Evolutionary conservation across 257 asterid species (phyloP), one percentile per base, ranked within the genome.

Genomic region (Gentiana straminea): DNA sequence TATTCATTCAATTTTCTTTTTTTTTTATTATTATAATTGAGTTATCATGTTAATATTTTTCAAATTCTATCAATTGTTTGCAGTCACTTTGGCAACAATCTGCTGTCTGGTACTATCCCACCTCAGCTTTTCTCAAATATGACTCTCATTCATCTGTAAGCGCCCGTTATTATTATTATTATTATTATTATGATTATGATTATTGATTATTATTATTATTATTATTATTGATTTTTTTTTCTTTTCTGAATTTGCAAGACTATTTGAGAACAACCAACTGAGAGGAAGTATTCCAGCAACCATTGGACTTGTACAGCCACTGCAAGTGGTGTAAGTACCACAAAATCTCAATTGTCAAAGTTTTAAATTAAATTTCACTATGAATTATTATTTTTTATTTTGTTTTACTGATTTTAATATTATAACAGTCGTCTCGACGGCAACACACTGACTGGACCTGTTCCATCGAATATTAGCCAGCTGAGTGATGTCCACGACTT

Each of bases 41-140:
- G 24, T 15, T 15, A 15, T 24, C 44, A 38, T 52, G n/a, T 46
- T 49, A 33, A 43, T 61, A 54, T 33, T 41, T 41, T 41, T 5
- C 7, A 13, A 61, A 58, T 41, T 41, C 7, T 6, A 41, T 8
- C 59, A 15, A 33, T 33, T 45, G 48, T 55, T 55, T 74, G 73
- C 80, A 92, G 98, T 80, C 95, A 92, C 70, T 79, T 88, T 50
- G 98, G 97, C 58, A 76, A 69, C 52, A 92, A 92, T 65, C 73
- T 55, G 72, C 71, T 92, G 50, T 72, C 86, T 35, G 98, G 95
- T 52, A 86, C 59, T 50, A 78, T 92, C 58, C 95, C 98, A 54
- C 1, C 89, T 39, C 59, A 62, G 64, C 79, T 92, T 62, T 88
- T 92, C 61, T 72, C 94, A 46, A 59, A 77, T 51, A 58, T 78